Conservation (phyloP, 805 yeast species). For the Ogataea naganishii region DNA sequence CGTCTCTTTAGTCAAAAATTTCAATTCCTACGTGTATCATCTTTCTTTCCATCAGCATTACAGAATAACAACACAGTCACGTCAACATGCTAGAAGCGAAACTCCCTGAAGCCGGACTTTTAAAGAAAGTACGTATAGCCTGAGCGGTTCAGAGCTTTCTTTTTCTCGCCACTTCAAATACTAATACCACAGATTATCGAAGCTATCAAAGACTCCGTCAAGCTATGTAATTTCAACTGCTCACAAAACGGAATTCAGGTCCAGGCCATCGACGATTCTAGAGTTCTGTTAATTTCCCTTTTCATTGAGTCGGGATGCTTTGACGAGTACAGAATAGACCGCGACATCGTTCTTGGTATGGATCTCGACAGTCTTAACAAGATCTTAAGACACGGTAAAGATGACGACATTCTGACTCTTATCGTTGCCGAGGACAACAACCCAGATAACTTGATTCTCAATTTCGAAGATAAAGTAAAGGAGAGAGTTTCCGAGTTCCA, state of each 20-base stretch:
- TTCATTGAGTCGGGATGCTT: slow-evolving; percentile 85
- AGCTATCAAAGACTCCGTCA: slow-evolving; percentile 89
- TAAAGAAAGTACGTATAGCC: slow-evolving; percentile 54
- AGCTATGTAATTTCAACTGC: slow-evolving; percentile 93
- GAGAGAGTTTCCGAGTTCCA: slow-evolving; percentile 90
- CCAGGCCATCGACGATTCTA: slow-evolving; percentile 96
- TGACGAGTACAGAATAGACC: slow-evolving; percentile 89
- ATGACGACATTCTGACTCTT: slow-evolving; percentile 78
- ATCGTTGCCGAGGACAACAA: slow-evolving; percentile 75
- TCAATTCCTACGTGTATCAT: too few relatives aligned
- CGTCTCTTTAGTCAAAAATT: too few relatives aligned
- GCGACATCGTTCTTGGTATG: slow-evolving; percentile 84
- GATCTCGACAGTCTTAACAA: slow-evolving; percentile 84
- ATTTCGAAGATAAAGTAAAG: slow-evolving; percentile 85
- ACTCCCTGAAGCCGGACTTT: slow-evolving; percentile 83
- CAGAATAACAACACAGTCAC: slow-evolving; percentile 1
- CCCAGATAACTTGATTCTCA: slow-evolving; percentile 70
- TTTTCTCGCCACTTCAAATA: not conserved
- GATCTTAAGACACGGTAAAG: slow-evolving; percentile 85
- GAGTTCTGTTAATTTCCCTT: slow-evolving; percentile 85
- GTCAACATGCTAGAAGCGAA: slow-evolving; percentile 87
- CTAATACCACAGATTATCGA: slow-evolving; percentile 58
- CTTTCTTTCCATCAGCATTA: too few relatives aligned
- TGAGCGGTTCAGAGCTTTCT: not conserved
- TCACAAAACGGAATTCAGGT: slow-evolving; percentile 91